These are phyloP conservation scores for Abrus precatorius DNA, from an alignment of 306 rosid species.

Conservation along the genomic window DNA sequence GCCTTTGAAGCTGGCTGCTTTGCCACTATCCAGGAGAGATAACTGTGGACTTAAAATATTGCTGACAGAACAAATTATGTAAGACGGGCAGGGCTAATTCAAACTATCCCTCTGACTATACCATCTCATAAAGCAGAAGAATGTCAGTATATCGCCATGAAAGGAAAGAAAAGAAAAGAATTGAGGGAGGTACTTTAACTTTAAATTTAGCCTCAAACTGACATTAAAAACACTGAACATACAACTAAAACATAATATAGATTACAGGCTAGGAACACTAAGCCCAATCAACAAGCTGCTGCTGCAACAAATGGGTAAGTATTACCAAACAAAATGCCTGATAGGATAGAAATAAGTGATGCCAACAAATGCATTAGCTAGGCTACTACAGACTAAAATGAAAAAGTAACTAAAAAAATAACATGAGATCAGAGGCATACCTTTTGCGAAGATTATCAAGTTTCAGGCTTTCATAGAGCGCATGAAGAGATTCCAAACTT, in stretches of 20 bases:
- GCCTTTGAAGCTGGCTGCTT: background rate
- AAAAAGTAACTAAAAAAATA: conserved; percentile 13
- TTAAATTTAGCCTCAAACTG: background rate
- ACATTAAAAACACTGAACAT: conserved; percentile 17
- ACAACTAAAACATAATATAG: conserved; percentile 8
- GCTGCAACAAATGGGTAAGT: conserved; percentile 14
- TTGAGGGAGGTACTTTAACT: background rate
- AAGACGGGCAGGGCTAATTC: background rate
- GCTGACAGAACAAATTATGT: background rate
- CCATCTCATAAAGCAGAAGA: background rate
- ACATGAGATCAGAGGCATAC: conserved; percentile 49
- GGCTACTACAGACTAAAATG: conserved; percentile 8
- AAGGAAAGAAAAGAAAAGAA: background rate
- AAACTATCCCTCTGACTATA: background rate
- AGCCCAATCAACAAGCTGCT: conserved; percentile 38
- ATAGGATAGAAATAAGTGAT: conserved; percentile 18
- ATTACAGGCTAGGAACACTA: conserved; percentile 33
- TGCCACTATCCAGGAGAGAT: background rate
- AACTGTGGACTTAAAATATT: background rate
- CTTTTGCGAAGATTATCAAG: conserved; percentile 89
- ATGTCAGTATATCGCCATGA: background rate
- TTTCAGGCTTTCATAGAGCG: conserved; percentile 91
- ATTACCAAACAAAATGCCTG: conserved; percentile 3
- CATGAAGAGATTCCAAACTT: conserved; percentile 88
- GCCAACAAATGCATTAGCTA: conserved; percentile 3